These are phyloP conservation scores for Leishmania major DNA, from an alignment of 208 protist genomes.

Conservation along the genomic window DNA sequence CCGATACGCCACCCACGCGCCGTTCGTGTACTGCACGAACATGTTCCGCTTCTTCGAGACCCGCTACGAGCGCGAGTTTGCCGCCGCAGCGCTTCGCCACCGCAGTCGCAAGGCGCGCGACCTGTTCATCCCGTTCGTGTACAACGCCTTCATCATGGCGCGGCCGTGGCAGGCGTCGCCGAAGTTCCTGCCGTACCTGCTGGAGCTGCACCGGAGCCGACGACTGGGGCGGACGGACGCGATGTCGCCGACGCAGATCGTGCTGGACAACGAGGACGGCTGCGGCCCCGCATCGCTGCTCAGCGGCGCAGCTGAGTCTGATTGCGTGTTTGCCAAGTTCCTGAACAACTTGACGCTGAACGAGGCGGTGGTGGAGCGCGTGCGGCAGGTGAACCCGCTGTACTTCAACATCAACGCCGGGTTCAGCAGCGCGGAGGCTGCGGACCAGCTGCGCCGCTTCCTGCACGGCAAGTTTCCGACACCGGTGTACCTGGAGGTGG, in stretches of 20 bases:
- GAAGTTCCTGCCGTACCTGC: conserved; percentile 43
- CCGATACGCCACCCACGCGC: too few species aligned
- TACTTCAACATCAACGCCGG: conserved; percentile 55
- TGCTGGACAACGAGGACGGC: conserved; percentile 60
- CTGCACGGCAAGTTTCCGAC: too few species aligned
- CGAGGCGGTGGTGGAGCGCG: background rate
- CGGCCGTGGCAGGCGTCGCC: conserved; percentile 59
- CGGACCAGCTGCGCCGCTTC: too few species aligned
- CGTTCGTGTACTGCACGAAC: too few species aligned
- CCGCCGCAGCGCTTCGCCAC: conserved; percentile 23
- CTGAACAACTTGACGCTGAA: conserved; percentile 20
- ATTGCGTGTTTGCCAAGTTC: conserved; percentile 42
- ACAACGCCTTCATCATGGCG: conserved; percentile 65
- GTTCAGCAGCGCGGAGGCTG: too few species aligned
- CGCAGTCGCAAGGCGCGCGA: conserved; percentile 31
- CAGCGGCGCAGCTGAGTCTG: conserved; percentile 56
- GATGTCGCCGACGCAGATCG: conserved; percentile 18
- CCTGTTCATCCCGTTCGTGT: conserved; percentile 58
- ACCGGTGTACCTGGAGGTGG: too few species aligned
- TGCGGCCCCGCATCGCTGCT: conserved; percentile 45
- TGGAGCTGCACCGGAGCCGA: background rate
- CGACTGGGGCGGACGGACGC: background rate
- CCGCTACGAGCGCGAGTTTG: conserved; percentile 55
- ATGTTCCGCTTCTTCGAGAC: too few species aligned
- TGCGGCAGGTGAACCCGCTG: conserved; percentile 24